phyloP scores from a whole-genome alignment of 2,329 filamentous ascomycete genomes.

The Claviceps africana region DNA sequence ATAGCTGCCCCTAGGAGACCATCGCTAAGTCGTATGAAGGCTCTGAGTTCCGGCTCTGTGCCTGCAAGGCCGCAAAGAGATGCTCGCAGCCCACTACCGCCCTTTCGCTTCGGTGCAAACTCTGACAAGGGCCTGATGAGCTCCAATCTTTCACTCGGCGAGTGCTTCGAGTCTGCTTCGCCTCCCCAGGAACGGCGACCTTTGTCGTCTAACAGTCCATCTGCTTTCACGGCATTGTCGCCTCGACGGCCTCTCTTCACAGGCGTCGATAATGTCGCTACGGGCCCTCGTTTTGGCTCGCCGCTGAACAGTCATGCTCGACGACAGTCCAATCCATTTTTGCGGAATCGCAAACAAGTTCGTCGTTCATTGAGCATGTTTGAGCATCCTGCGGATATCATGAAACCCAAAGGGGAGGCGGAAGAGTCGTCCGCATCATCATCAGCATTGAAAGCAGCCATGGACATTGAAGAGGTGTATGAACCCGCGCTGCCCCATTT shows the following conservation, averaged over 20 bases:
- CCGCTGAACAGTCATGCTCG: conserved; percentile 58
- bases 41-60: conserved; percentile 53
- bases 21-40: conserved; percentile 61
- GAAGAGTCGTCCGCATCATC: conserved; percentile 28
- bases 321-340: conserved; percentile 56
- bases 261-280: conserved; percentile 35
- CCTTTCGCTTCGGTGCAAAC: conserved; percentile 57
- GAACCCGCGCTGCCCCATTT: conserved; percentile 73
- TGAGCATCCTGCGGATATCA: conserved; percentile 76
- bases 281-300: conserved; percentile 53
- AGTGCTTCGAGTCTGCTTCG: conserved; percentile 64
- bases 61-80: conserved; percentile 47
- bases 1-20: conserved; percentile 60
- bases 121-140: conserved; percentile 15
- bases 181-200: conserved; percentile 57
- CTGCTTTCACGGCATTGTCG: conserved; percentile 38
- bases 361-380: conserved; percentile 96
- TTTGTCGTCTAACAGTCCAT: conserved; percentile 46
- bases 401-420: conserved; percentile 58
- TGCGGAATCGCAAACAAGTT: conserved; percentile 74
- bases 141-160: conserved; percentile 49
- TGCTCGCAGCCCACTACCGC: conserved; percentile 41
- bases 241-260: conserved; percentile 53
- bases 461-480: conserved; percentile 68
- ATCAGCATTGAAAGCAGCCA: conserved; percentile 52